Evolutionary conservation across 345 rosid genomes (phyloP), one percentile per base, ranked within the genome.

Genomic region (Salix purpurea): DNA sequence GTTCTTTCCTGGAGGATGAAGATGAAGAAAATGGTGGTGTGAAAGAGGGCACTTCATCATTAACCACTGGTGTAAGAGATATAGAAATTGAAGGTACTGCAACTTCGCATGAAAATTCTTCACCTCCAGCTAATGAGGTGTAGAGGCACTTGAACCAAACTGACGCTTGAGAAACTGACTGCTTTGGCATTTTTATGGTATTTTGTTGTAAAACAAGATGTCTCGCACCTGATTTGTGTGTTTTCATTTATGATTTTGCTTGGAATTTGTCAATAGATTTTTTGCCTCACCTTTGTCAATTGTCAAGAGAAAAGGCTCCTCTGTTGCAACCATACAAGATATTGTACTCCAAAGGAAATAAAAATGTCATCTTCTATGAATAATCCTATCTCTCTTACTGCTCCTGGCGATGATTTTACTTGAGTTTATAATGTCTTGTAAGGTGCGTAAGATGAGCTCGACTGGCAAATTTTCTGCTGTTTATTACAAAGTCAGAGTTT

Each of bases 1-100:
- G 96, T 39, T 92, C 98, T 6, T 74, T 90, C 37, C 56, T 85
- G 2, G 97, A 84, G 72, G 96, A 90, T 24, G 92, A 83, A 72
- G 99, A 87, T 19, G 89, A 82, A 9, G 82, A 78, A 61, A 83
- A 74, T 14, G 72, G 69, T 32, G 36, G 60, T n/a, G 67, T 2
- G 23, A 39, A 83, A 37, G 69, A 79, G 80, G 72, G 72, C 61
- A 78, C 89, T 12, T 81, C 91, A 36, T 72, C 89, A 6, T 67
- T 87, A 69, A 80, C 78, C 56, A 77, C 83, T n/a, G 81, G 83
- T 50, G 88, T 83, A 72, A 81, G 85, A 77, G 85, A 79, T 76
- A 82, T 80, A 61, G 87, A 83, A 78, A 89, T 83, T 16, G 96
- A 81, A 75, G 85, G 77, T 34, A 56, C 73, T 44, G 65, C 84